Evolutionary conservation across 2,329 filamentous ascomycete genomes (phyloP).

Genomic region (Colletotrichum limetticola): DNA sequence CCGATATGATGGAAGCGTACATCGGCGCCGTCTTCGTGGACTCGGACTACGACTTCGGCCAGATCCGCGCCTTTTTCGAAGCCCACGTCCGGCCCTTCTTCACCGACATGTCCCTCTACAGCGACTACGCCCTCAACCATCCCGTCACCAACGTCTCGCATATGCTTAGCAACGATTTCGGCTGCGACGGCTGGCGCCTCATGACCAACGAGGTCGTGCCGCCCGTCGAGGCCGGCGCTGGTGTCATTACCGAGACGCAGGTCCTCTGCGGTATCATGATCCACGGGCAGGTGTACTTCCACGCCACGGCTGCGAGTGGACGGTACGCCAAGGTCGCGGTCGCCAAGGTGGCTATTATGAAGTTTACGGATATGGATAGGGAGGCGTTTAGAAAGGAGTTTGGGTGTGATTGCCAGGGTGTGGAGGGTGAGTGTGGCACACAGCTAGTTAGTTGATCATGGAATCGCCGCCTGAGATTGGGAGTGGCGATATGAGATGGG

Average conservation of each 20-base stretch:
- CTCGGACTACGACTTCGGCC: constrained; percentile 78
- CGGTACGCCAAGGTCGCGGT: constrained; percentile 79
- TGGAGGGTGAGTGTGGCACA: constrained; percentile 29
- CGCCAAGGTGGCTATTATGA: constrained; percentile 66
- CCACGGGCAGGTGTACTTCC: constrained; percentile 75
- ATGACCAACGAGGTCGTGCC: constrained; percentile 61
- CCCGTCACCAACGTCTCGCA: constrained; percentile 80
- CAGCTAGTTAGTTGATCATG: neutral
- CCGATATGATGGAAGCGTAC: constrained; percentile 90
- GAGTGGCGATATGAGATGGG: neutral
- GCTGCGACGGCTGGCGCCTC: constrained; percentile 70
- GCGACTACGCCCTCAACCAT: constrained; percentile 87
- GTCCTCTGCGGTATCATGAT: constrained; percentile 81
- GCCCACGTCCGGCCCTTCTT: constrained; percentile 81
- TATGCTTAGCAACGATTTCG: constrained; percentile 71
- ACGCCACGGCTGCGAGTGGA: constrained; percentile 69
- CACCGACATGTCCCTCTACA: constrained; percentile 86
- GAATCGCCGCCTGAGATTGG: constrained; percentile 6
- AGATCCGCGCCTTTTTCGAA: constrained; percentile 83
- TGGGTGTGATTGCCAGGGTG: constrained; percentile 69
- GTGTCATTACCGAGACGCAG: constrained; percentile 54
- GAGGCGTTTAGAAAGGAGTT: constrained; percentile 70
- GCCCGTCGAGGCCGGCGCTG: constrained; percentile 51
- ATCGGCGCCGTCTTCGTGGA: constrained; percentile 94
- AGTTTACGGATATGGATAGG: constrained; percentile 55